Base-by-base conservation (phyloP, 371 early-diverging fungal species). In the Mucor sp. region DNA sequence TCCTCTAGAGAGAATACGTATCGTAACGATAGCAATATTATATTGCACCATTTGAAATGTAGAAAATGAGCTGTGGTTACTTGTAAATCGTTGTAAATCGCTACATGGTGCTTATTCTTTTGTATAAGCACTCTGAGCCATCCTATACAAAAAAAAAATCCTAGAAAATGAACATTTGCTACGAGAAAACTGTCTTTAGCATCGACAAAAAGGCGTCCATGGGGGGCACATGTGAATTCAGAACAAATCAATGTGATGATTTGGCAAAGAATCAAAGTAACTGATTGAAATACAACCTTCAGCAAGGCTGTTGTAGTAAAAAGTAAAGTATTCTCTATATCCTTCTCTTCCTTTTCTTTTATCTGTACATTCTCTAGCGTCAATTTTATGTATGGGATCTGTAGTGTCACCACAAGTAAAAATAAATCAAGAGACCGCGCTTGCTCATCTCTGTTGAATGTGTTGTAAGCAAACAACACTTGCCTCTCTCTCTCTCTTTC, bases 321-420 rank as follows among this genome's bases (percentile, higher is more conserved):
- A 12, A 19, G 11, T 25, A 50, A 12, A 1, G n/a, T 6, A 17
- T 48, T 19, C 3, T 9, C 11, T 0, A 25, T 23, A 11, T 50
- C 12, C 11, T 50, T 12, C 21, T 6, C 23, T 7, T 23, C 21
- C 6, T 48, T 50, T 50, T 1, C 1, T 50, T 50, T 50, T 23
- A 50, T 23, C 50, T 8, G 21, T 50, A 25, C 25, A 50, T 50
- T 50, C 50, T 23, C 23, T 50, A 44, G 44, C 44, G 44, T 44
- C 17, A 8, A 44, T 19, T 44, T 44, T 8, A 44, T 44, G 50
- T 50, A 23, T 50, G 11, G 23, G 12, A 50, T 12, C 23, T 50
- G 50, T 50, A 50, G 50, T 50, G 50, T 50, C 50, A 50, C 50
- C 50, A 50, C 50, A 50, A 50, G 50, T 50, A 50, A 50, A 50